Conservation (phyloP, 2,329 filamentous ascomycete genomes). For the Cladorrhinum sp. region DNA sequence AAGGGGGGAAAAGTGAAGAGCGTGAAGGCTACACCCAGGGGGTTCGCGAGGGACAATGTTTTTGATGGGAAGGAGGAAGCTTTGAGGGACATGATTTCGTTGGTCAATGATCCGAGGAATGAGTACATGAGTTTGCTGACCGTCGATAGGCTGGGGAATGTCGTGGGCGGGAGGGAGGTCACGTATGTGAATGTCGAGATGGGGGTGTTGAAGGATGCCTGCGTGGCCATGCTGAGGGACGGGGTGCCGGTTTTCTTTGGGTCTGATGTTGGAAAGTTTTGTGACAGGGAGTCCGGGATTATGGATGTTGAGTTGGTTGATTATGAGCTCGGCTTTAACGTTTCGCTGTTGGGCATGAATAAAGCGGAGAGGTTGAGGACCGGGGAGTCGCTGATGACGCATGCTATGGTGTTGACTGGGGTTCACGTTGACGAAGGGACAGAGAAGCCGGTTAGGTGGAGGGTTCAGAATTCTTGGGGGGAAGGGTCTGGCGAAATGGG, state of each 20-base stretch:
- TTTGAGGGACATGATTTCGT: conserved; percentile 69
- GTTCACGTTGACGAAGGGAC: conserved; percentile 68
- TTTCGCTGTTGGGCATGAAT: conserved; percentile 67
- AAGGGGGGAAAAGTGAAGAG: conserved; percentile 61
- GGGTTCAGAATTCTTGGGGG: conserved; percentile 87
- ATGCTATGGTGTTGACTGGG: conserved; percentile 87
- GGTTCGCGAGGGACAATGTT: conserved; percentile 65
- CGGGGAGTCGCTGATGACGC: conserved; percentile 80
- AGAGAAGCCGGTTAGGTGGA: conserved; percentile 69
- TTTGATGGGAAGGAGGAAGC: conserved; percentile 53
- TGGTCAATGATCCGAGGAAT: conserved; percentile 84
- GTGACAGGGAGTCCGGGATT: conserved; percentile 63
- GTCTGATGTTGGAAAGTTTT: conserved; percentile 81
- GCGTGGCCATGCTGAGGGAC: conserved; percentile 72
- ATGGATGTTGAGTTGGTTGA: conserved; percentile 78
- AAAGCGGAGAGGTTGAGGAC: conserved; percentile 73
- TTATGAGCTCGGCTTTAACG: conserved; percentile 79
- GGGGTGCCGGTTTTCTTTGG: conserved; percentile 86
- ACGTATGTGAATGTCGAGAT: conserved; percentile 84
- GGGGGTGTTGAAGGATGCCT: conserved; percentile 65
- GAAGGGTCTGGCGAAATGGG: conserved; percentile 67
- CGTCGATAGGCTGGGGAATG: conserved; percentile 75
- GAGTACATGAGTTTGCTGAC: conserved; percentile 68
- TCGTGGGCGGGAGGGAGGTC: conserved; percentile 71
- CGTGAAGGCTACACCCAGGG: conserved; percentile 62